These are phyloP conservation scores for Protomyces lactucae-debilis DNA, from an alignment of 1,139 yeast species.

Conservation along the genomic window DNA sequence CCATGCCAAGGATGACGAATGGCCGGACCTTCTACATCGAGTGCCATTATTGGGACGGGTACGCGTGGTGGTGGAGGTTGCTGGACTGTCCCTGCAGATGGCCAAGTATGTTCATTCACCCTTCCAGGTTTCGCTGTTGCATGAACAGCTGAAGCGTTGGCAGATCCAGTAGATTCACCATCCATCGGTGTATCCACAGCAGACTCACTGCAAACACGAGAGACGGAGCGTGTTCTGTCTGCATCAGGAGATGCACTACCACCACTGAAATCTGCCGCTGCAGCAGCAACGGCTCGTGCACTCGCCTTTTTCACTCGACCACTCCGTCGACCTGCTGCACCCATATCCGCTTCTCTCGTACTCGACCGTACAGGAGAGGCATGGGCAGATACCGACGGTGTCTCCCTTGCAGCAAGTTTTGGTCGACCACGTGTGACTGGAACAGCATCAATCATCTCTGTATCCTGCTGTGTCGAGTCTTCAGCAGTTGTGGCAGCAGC, in stretches of 20 bases:
- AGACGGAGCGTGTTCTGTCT: too few species aligned
- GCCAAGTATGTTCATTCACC: not conserved
- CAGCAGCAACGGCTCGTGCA: not conserved
- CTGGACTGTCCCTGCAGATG: not conserved
- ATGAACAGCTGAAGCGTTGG: not conserved
- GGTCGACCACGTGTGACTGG: not conserved
- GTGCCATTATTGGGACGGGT: not conserved
- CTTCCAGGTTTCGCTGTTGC: not conserved
- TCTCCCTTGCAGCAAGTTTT: not conserved
- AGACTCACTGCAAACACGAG: not conserved
- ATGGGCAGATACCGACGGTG: not conserved
- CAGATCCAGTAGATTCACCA: not conserved
- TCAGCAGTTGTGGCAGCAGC: not conserved
- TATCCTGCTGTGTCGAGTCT: not conserved
- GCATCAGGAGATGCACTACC: not conserved
- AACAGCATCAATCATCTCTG: not conserved
- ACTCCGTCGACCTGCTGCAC: not conserved
- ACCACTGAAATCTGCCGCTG: not conserved
- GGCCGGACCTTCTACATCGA: not conserved
- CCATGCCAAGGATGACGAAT: not conserved
- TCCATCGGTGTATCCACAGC: not conserved
- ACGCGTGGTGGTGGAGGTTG: too few species aligned
- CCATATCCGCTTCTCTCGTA: not conserved
- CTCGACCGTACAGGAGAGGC: not conserved
- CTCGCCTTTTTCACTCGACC: not conserved